These are phyloP conservation scores for Triadica sebifera DNA, from an alignment of 345 rosid species.

Conservation along the genomic window DNA sequence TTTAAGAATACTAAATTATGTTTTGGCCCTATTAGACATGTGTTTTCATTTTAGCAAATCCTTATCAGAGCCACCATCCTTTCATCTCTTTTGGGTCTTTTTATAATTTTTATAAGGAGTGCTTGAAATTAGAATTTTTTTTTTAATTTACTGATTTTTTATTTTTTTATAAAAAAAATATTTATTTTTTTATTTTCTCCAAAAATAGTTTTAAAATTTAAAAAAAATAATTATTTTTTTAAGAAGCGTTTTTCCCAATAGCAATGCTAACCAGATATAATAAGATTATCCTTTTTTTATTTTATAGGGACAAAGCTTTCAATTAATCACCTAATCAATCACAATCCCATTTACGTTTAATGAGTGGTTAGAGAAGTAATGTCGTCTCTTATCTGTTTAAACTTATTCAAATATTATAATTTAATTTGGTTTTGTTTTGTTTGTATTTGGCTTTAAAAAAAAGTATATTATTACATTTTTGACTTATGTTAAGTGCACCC, in stretches of 20 bases:
- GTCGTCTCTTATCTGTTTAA: constrained; percentile 12
- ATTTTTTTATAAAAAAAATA: no score
- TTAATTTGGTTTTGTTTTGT: neutral
- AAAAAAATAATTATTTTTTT: no score
- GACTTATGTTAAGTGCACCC: neutral
- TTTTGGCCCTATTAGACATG: constrained; percentile 7
- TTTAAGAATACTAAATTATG: constrained; percentile 9
- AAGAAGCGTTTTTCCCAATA: no score
- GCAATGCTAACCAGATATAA: no score
- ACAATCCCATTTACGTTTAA: constrained; percentile 1
- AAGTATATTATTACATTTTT: neutral
- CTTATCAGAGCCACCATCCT: constrained; percentile 33
- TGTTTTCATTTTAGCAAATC: constrained; percentile 29
- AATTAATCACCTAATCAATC: neutral
- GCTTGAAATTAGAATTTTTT: no score
- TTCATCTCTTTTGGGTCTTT: neutral
- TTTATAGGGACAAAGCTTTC: no score
- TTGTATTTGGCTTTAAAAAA: neutral
- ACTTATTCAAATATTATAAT: neutral
- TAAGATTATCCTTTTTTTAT: no score
- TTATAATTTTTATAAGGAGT: no score
- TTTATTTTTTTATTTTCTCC: no score
- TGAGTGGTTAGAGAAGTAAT: constrained; percentile 3
- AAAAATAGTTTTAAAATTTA: no score
- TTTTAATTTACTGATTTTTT: no score